Evolutionary conservation across 2,329 filamentous ascomycete genomes (phyloP), one percentile per base, ranked within the genome.

Genomic region (Botrytis fabae): DNA sequence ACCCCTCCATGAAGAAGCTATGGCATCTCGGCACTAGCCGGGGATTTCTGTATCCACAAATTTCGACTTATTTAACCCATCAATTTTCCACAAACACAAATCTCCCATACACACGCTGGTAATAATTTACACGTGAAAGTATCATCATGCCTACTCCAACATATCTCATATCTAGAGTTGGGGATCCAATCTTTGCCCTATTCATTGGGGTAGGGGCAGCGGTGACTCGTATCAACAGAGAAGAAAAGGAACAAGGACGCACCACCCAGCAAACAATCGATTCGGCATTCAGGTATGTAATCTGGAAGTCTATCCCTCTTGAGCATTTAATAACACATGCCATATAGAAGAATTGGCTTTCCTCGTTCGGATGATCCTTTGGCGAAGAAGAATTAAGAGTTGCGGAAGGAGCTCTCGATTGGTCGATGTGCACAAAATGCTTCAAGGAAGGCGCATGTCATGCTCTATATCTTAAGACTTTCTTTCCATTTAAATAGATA

Each of bases 101-200:
- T 28, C 16, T 69, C 48, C 61, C 40, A 42, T n/a, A 35, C 22
- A 38, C 18, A 48, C 28, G 35, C 44, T 20, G 32, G 28, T 64
- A 64, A 64, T 48, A 48, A 16, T 38, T 25, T 14, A 38, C 42
- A 65, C 44, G 42, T 65, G 28, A 48, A 65, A 65, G 7, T 4
- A 70, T n/a, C 64, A 70, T 73, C 35, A 81, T 81, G 80, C 76
- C 80, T 69, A 64, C 79, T 54, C 77, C 80, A 71, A 72, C 76
- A 4, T 75, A 81, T 72, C 73, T 81, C 46, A 80, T 81, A 40
- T 80, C 79, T 63, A 87, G 85, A 79, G 75, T 85, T 74, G 83
- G 82, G 9, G 87, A 89, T 77, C 87, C 87, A 46, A 71, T 89
- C 73, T 89, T 89, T 77, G 86, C 87, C 38, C 73, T 85, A 54